Percentiles rank a stretch among this genome's conserved stretches.
Evolutionary conservation across 176 grass and related monocot genomes (phyloP).

Genomic region (Zea mays): DNA sequence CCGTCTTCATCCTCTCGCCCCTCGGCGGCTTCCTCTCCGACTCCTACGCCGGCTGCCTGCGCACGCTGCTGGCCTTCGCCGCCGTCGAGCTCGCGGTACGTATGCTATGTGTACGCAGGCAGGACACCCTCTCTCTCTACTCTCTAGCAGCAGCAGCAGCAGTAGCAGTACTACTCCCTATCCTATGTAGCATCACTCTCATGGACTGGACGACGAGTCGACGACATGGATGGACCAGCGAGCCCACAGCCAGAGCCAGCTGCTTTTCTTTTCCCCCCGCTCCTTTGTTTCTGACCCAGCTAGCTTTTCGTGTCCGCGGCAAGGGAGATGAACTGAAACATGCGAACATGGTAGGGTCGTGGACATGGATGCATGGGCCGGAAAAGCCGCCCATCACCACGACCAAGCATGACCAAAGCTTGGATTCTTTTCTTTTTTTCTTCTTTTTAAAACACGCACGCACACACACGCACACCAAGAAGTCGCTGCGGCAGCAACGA

Average conservation of each 20-base stretch:
- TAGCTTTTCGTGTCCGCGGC: not conserved
- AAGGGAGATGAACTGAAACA: not conserved
- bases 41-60: constrained; percentile 57
- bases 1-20: constrained; percentile 59
- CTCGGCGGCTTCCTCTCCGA: constrained; percentile 42
- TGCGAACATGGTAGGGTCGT: constrained; percentile 6
- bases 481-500: not conserved
- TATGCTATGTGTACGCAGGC: not conserved
- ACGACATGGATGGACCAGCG: not conserved
- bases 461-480: too few species aligned
- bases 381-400: not conserved
- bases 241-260: not conserved
- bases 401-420: not conserved
- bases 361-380: not conserved
- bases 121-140: not conserved
- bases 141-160: not conserved
- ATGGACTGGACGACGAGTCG: not conserved
- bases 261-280: not conserved
- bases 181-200: not conserved
- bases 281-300: not conserved
- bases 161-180: not conserved
- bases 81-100: constrained; percentile 50
- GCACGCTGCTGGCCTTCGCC: constrained; percentile 49
- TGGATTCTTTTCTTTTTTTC: too few species aligned
- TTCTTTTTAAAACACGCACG: too few species aligned